Evolutionary conservation across 352 stramenopile species (phyloP).

Genomic region (Thraustochytrium striatum): DNA sequence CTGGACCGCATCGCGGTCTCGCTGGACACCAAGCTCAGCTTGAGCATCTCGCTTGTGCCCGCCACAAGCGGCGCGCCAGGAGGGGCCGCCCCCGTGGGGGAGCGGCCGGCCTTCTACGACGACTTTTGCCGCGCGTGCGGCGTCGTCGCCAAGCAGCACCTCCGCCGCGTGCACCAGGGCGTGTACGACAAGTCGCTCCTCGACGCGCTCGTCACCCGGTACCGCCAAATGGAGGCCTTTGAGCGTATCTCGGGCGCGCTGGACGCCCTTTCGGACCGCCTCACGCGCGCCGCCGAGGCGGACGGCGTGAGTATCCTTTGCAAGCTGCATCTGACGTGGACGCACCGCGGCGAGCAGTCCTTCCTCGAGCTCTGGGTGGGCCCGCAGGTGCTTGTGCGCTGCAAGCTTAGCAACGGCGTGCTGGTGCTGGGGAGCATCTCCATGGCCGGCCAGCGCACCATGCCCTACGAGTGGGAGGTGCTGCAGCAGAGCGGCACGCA

Average conservation of each 20-base stretch:
- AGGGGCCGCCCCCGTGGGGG: not conserved
- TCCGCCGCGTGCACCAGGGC: slow-evolving; percentile 1
- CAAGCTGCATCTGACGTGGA: not conserved
- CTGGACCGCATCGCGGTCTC: not conserved
- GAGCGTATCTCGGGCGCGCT: slow-evolving; percentile 23
- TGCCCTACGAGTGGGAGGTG: not conserved
- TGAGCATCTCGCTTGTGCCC: not conserved
- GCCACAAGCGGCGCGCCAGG: not conserved
- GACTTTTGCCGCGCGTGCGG: not conserved
- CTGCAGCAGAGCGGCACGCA: not conserved
- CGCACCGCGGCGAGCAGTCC: not conserved
- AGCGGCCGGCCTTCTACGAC: not conserved
- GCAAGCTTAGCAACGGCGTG: not conserved
- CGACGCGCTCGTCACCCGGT: slow-evolving; percentile 6
- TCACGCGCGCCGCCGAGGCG: not conserved
- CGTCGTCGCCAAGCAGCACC: slow-evolving; percentile 20
- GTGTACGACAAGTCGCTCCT: not conserved
- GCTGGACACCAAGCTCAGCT: not conserved
- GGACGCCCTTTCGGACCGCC: not conserved
- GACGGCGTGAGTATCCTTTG: not conserved
- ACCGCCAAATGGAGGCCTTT: slow-evolving; percentile 26
- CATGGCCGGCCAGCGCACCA: not conserved
- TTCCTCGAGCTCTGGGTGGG: slow-evolving; percentile 29
- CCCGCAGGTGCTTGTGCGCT: slow-evolving; percentile 20
- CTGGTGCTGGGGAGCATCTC: slow-evolving; percentile 4